These are phyloP conservation scores for peach (Prunus persica) DNA, from an alignment of 306 rosid species.

Conservation along the genomic window DNA sequence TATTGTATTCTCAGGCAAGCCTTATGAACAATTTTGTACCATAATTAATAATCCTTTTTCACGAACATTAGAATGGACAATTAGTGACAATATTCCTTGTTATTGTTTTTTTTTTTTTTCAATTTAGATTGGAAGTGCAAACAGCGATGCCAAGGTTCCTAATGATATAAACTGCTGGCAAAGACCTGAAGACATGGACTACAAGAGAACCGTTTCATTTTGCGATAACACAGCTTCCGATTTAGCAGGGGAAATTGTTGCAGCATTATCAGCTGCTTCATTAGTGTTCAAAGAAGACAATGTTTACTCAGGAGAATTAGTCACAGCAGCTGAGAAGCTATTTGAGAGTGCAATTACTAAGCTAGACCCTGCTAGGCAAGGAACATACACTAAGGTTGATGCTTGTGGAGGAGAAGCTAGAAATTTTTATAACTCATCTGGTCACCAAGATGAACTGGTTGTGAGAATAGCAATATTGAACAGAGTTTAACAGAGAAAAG, in stretches of 20 bases:
- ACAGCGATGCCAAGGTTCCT: conserved; percentile 22
- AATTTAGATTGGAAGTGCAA: conserved; percentile 69
- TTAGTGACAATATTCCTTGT: neutral
- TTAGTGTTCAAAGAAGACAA: conserved; percentile 54
- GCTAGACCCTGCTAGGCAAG: conserved; percentile 46
- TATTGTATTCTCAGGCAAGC: conserved; percentile 70
- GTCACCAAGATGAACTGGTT: conserved; percentile 65
- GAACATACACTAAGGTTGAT: conserved; percentile 50
- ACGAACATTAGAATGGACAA: neutral
- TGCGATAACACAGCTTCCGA: conserved; percentile 69
- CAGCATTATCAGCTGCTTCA: conserved; percentile 79
- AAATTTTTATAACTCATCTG: conserved; percentile 51
- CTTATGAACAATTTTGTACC: neutral
- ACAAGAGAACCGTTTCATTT: conserved; percentile 52
- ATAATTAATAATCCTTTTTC: neutral
- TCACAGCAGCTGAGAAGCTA: conserved; percentile 46
- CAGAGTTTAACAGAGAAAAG: too few species aligned
- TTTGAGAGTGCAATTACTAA: conserved; percentile 31
- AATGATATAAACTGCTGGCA: conserved; percentile 70
- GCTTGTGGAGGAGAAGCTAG: conserved; percentile 71
- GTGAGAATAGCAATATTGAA: too few species aligned
- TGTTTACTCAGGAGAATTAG: conserved; percentile 45
- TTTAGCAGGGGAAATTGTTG: conserved; percentile 71
- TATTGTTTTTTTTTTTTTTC: neutral
- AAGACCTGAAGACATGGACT: conserved; percentile 74